These are phyloP conservation scores for Phaeosphaeria sp. DNA, from an alignment of 2,329 filamentous ascomycete species.

Conservation along the genomic window DNA sequence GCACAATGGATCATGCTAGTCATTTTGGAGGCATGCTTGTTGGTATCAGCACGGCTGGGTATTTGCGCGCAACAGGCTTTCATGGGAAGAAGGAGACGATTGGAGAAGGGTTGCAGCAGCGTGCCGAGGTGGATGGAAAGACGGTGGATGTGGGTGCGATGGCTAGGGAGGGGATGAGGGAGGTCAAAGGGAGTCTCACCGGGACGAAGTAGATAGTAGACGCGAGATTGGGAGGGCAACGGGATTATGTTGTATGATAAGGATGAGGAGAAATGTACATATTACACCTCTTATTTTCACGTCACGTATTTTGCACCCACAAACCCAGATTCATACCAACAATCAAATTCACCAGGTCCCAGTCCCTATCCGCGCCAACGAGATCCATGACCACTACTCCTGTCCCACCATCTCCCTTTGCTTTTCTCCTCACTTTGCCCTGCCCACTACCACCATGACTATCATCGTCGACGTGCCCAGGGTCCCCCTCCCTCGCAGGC, in stretches of 20 bases:
- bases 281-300: background rate
- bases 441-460: slow-evolving; percentile 11
- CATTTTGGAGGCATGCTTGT: slow-evolving; percentile 45
- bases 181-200: slow-evolving; percentile 42
- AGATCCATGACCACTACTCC: slow-evolving; percentile 93
- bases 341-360: slow-evolving; percentile 86
- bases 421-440: slow-evolving; percentile 55
- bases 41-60: slow-evolving; percentile 32
- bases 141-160: slow-evolving; percentile 33
- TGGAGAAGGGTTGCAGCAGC: slow-evolving; percentile 15
- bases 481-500: slow-evolving; percentile 20
- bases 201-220: background rate
- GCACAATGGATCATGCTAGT: slow-evolving; percentile 41
- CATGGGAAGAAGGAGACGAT: slow-evolving; percentile 17
- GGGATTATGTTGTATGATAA: slow-evolving; percentile 1
- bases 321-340: slow-evolving; percentile 86
- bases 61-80: slow-evolving; percentile 33
- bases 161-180: slow-evolving; percentile 29
- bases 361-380: slow-evolving; percentile 86
- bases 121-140: slow-evolving; percentile 20
- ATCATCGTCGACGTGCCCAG: background rate
- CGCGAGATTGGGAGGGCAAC: background rate
- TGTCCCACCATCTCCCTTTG: slow-evolving; percentile 69
- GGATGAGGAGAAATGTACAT: slow-evolving; percentile 47
- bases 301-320: slow-evolving; percentile 10